phyloP scores from a whole-genome alignment of 768 basidiomycete genomes.

The Tylopilus sp. region DNA sequence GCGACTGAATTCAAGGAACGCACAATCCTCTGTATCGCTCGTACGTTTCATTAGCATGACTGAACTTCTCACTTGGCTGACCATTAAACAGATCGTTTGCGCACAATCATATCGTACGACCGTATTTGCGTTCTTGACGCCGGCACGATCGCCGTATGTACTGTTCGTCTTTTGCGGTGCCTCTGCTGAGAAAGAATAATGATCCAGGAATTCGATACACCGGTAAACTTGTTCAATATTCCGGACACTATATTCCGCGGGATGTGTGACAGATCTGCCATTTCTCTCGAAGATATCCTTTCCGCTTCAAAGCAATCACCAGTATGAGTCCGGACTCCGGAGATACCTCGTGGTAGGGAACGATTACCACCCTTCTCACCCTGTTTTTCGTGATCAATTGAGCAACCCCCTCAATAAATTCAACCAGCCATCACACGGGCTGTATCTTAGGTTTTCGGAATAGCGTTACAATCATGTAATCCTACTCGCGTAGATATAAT shows the following conservation, averaged over 20 bases:
- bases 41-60: slow-evolving; percentile 39
- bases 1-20: slow-evolving; percentile 77
- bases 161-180: not conserved
- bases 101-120: slow-evolving; percentile 87
- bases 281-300: slow-evolving; percentile 67
- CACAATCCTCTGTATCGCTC: slow-evolving; percentile 85
- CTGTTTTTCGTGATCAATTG: no score
- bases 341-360: not conserved
- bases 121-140: slow-evolving; percentile 85
- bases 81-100: slow-evolving; percentile 59
- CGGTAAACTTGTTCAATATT: slow-evolving; percentile 55
- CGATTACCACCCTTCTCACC: not conserved
- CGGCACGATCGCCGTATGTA: slow-evolving; percentile 66
- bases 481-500: not conserved
- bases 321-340: not conserved
- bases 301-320: slow-evolving; percentile 26
- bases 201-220: slow-evolving; percentile 75
- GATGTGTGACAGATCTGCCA: slow-evolving; percentile 85
- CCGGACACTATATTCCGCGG: slow-evolving; percentile 70
- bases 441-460: not conserved
- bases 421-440: no score
- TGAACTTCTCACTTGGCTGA: not conserved
- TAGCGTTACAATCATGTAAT: not conserved
- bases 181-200: not conserved
- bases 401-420: not conserved